phyloP scores from a whole-genome alignment of 164 flowering plant genomes.

The Pachysandra terminalis region DNA sequence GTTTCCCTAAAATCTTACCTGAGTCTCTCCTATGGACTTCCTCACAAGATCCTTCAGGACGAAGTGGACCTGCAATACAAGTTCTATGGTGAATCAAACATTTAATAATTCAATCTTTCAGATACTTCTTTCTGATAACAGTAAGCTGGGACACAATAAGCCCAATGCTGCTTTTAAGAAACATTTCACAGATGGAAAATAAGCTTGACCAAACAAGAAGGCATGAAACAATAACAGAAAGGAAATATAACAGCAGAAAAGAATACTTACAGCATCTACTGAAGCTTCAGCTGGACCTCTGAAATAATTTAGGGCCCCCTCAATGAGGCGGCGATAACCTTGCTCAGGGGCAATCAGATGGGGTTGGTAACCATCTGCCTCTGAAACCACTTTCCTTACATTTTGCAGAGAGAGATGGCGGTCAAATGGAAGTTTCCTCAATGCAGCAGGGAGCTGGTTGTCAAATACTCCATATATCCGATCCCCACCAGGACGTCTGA shows the following conservation, averaged over 20 bases:
- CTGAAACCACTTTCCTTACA: conserved; percentile 72
- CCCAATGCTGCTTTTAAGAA: not conserved
- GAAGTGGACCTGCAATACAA: conserved; percentile 41
- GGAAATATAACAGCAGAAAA: not conserved
- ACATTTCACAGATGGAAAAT: not conserved
- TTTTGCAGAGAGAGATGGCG: conserved; percentile 73
- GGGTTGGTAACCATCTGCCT: conserved; percentile 95
- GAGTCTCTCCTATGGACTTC: conserved; percentile 51
- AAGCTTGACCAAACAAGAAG: not conserved
- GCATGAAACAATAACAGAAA: not conserved
- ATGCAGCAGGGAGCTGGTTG: conserved; percentile 85
- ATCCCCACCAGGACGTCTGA: conserved; percentile 87
- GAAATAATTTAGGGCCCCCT: conserved; percentile 52
- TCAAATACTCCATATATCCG: conserved; percentile 87
- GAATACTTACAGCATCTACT: conserved; percentile 73
- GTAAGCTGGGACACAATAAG: not conserved
- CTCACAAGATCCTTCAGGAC: conserved; percentile 54
- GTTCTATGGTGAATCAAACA: not conserved
- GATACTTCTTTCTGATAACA: not conserved
- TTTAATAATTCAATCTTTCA: not conserved
- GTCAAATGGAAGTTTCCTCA: conserved; percentile 81
- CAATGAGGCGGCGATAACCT: conserved; percentile 74
- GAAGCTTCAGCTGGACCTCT: conserved; percentile 89
- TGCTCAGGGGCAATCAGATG: conserved; percentile 89
- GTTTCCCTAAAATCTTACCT: conserved; percentile 22